Base-by-base conservation (phyloP, 352 stramenopile genomes). In the Phytophthora boehmeriae region DNA sequence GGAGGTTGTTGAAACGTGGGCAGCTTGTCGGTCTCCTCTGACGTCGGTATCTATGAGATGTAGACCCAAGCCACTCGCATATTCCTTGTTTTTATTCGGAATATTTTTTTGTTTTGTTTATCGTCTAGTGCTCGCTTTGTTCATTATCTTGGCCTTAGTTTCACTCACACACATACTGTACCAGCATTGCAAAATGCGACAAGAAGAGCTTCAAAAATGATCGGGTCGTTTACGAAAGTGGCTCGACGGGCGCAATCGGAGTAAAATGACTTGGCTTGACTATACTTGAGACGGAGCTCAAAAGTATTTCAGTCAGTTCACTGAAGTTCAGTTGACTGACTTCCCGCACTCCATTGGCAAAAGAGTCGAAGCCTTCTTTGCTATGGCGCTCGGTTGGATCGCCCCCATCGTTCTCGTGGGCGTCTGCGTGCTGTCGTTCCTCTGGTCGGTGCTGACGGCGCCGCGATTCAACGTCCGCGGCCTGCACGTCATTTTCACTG, bases 401-500 rank as follows among this genome's bases (percentile, higher is more conserved):
- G 67, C 67, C 32, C 63, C 63, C 38, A 73, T 78, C 19, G 67
- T 78, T 34, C 47, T 79, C 28, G 70, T 63, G 17, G 73, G 73
- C 28, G 28, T 77, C 38, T 83, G 71, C 28, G 35, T 66, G 36
- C 57, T 77, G 13, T 86, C 80, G 17, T 63, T 78, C 58, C 45
- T 83, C 34, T 90, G 74, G 76, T 81, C 76, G 35, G 54, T 55
- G 50, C 23, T 76, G 32, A 62, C 56, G 0, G 76, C 80, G n/a
- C 78, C 76, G 20, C 71, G 75, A 22, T 84, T 92, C 28, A 51
- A 68, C 6, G 80, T 86, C 23, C 54, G 59, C 22, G 73, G 49
- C 58, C 77, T 80, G 42, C 83, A 92, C 66, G 75, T 92, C 19
- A 55, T 90, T 41, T 56, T 92, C 54, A 88, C 80, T 0, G 78